Conservation (phyloP, 2,329 filamentous ascomycete species). For the Colletotrichum sp. region DNA sequence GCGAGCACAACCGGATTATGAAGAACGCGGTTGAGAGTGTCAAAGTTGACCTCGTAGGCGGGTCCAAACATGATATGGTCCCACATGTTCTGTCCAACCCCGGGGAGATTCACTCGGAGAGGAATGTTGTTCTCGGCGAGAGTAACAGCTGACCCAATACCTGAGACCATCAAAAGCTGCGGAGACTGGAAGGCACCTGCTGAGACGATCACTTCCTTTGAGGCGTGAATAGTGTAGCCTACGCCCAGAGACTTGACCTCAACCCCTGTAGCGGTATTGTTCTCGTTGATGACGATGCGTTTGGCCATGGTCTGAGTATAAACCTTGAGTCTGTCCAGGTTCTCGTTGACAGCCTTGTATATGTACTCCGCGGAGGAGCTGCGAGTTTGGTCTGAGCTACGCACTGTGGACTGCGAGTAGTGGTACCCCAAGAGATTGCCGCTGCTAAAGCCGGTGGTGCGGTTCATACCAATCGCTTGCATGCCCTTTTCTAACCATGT, state of each 20-base stretch:
- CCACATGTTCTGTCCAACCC: slow-evolving; percentile 83
- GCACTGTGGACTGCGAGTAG: slow-evolving; percentile 21
- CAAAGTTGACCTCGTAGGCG: neutral
- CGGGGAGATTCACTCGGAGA: slow-evolving; percentile 56
- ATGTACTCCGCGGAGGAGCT: neutral
- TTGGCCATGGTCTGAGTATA: slow-evolving; percentile 47
- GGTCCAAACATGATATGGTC: slow-evolving; percentile 28
- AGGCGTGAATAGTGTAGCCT: slow-evolving; percentile 11
- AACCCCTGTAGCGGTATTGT: slow-evolving; percentile 46
- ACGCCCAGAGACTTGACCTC: slow-evolving; percentile 28
- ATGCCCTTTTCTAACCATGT: slow-evolving; percentile 34
- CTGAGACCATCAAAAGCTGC: slow-evolving; percentile 64
- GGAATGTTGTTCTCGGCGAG: slow-evolving; percentile 42
- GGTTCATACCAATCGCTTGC: slow-evolving; percentile 43
- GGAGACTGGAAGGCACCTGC: slow-evolving; percentile 85
- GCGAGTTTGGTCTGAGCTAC: neutral
- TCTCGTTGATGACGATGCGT: slow-evolving; percentile 46
- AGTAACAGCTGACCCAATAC: slow-evolving; percentile 47
- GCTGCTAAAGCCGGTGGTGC: slow-evolving; percentile 39
- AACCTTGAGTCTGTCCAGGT: slow-evolving; percentile 37
- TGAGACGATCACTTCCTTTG: slow-evolving; percentile 76
- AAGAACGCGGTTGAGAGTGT: neutral
- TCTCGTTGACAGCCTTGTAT: slow-evolving; percentile 22
- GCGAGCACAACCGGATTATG: neutral
- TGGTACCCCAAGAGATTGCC: slow-evolving; percentile 45